phyloP scores from a whole-genome alignment of 768 basidiomycete genomes.

The Heimioporus sp. region DNA sequence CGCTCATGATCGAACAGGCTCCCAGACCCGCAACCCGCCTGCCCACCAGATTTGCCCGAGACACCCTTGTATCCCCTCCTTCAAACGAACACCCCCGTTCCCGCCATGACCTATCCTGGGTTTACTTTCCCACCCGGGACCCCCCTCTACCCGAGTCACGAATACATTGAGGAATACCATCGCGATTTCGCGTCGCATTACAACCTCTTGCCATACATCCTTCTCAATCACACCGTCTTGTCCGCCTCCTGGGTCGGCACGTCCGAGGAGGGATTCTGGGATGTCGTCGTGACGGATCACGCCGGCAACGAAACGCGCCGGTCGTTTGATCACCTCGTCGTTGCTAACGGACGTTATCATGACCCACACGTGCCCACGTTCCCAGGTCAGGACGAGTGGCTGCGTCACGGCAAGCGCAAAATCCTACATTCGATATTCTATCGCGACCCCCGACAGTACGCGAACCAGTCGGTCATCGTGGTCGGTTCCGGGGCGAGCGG shows the following conservation, averaged over 20 bases:
- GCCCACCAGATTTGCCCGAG: constrained; percentile 49
- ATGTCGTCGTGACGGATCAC: constrained; percentile 33
- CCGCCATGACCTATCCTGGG: constrained; percentile 56
- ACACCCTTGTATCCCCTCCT: constrained; percentile 55
- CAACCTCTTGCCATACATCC: constrained; percentile 40
- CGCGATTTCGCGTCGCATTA: constrained; percentile 38
- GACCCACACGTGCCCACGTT: constrained; percentile 46
- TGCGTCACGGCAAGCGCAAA: constrained; percentile 35
- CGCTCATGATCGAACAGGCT: constrained; percentile 24
- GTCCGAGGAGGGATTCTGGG: constrained; percentile 41
- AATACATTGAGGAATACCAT: constrained; percentile 48
- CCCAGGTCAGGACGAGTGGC: constrained; percentile 50
- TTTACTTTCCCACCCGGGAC: constrained; percentile 52
- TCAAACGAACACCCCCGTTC: constrained; percentile 53
- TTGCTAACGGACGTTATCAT: constrained; percentile 57
- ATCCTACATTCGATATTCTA: constrained; percentile 56
- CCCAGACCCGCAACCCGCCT: constrained; percentile 28
- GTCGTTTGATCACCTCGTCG: constrained; percentile 53
- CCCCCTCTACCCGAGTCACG: constrained; percentile 48
- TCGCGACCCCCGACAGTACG: constrained; percentile 44
- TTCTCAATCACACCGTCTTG: constrained; percentile 42
- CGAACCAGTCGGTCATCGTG: constrained; percentile 44
- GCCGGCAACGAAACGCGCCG: constrained; percentile 20
- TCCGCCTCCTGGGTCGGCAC: constrained; percentile 45
- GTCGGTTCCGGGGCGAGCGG: constrained; percentile 49